These are phyloP conservation scores for Xerocomus nothofagi DNA, from an alignment of 1,284 basidiomycete genomes.

Conservation along the genomic window DNA sequence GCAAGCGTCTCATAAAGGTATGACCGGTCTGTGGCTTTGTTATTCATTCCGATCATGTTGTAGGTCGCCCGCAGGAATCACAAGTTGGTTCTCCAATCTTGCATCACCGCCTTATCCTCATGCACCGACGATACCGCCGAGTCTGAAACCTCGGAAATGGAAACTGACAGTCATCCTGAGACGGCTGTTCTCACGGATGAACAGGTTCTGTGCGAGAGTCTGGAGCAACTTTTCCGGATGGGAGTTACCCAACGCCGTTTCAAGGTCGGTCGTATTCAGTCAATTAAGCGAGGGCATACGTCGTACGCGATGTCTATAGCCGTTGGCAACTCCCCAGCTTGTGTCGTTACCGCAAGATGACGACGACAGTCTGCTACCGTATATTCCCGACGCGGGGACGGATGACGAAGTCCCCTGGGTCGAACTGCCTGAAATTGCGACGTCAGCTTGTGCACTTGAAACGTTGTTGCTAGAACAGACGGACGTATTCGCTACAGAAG, in stretches of 20 bases:
- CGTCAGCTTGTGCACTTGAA: constrained; percentile 3
- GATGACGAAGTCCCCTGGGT: constrained; percentile 18
- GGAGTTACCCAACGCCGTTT: constrained; percentile 47
- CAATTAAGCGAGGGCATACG: neutral
- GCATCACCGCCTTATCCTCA: constrained; percentile 17
- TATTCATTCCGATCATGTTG: constrained; percentile 20
- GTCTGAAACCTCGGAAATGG: constrained; percentile 13
- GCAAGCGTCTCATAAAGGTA: constrained; percentile 52
- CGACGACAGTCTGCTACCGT: constrained; percentile 24
- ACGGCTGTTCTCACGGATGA: constrained; percentile 34
- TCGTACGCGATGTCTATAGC: constrained; percentile 16
- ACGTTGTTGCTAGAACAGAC: constrained; percentile 9
- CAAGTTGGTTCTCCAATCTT: constrained; percentile 21
- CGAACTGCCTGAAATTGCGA: constrained; percentile 17
- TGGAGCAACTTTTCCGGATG: constrained; percentile 50
- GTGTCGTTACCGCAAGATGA: constrained; percentile 17
- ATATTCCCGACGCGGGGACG: constrained; percentile 4
- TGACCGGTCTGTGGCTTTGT: constrained; percentile 7
- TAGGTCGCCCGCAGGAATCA: constrained; percentile 28
- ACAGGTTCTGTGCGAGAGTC: constrained; percentile 42
- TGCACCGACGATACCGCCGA: constrained; percentile 9
- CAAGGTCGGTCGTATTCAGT: constrained; percentile 44
- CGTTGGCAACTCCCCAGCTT: constrained; percentile 8
- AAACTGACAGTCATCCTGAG: constrained; percentile 10
- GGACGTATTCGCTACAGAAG: constrained; percentile 19